Evolutionary conservation across 305 asterid species (phyloP).

Genomic region (Fraxinus albicans): DNA sequence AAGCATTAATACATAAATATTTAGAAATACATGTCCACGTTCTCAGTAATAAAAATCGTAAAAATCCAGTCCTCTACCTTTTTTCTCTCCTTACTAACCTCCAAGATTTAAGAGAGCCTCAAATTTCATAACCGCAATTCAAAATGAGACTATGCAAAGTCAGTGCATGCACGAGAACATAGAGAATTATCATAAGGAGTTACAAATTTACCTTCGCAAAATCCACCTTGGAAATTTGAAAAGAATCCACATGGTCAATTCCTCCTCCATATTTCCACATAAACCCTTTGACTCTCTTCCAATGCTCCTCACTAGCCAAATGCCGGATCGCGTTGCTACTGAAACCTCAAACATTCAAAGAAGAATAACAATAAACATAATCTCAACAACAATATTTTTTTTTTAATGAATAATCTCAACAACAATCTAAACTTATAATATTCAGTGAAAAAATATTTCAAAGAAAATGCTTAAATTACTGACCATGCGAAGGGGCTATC

Average conservation of each 20-base stretch:
- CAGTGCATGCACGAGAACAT: neutral
- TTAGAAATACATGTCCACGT: too few relatives aligned
- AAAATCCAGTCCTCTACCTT: too few relatives aligned
- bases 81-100: too few relatives aligned
- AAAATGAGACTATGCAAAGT: too few relatives aligned
- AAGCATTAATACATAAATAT: too few relatives aligned
- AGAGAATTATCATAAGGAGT: neutral
- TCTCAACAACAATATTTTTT: too few relatives aligned
- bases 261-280: slow-evolving; percentile 83
- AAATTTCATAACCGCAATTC: too few relatives aligned
- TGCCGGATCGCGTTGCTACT: slow-evolving; percentile 65
- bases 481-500: slow-evolving; percentile 63
- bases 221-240: slow-evolving; percentile 57
- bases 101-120: too few relatives aligned
- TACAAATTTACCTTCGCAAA: slow-evolving; percentile 50
- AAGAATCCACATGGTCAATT: slow-evolving; percentile 51
- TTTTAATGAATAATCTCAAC: neutral
- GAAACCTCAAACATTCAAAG: slow-evolving; percentile 20
- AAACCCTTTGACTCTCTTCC: slow-evolving; percentile 74
- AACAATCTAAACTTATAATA: neutral
- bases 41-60: too few relatives aligned
- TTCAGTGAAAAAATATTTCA: neutral
- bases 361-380: neutral
- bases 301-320: slow-evolving; percentile 73
- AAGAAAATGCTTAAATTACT: slow-evolving; percentile 4